Conservation (phyloP, 208 protist species). For the Novymonas esmeraldas region DNA sequence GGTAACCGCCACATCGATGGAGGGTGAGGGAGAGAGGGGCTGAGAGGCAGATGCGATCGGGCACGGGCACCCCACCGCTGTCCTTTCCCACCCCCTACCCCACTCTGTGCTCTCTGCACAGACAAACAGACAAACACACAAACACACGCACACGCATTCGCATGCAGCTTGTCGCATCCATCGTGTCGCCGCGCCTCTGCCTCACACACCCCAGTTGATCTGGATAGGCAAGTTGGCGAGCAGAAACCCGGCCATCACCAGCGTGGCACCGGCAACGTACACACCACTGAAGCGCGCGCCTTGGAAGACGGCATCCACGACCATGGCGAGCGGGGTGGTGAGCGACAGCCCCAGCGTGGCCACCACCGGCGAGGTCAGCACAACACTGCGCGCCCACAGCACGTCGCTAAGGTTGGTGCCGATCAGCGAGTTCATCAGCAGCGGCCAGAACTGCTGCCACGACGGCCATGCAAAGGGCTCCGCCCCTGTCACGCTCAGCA, state of each 20-base stretch:
- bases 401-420: conserved; percentile 93
- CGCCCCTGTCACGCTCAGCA: conserved; percentile 51
- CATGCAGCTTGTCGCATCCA: no score
- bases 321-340: conserved; percentile 90
- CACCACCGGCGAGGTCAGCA: conserved; percentile 90
- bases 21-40: no score
- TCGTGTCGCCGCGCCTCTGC: no score
- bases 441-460: conserved; percentile 60
- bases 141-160: no score
- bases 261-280: conserved; percentile 75
- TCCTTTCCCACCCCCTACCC: no score
- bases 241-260: conserved; percentile 82
- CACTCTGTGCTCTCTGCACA: no score
- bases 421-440: conserved; percentile 83
- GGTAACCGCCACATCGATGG: no score
- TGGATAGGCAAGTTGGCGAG: conserved; percentile 65
- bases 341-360: conserved; percentile 90
- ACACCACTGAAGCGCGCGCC: conserved; percentile 40
- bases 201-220: no score
- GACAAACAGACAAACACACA: no score
- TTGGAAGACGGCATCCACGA: conserved; percentile 74
- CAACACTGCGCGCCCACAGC: conserved; percentile 88
- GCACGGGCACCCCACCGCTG: no score
- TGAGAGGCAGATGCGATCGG: no score
- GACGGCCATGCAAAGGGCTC: conserved; percentile 79